Base-by-base conservation (phyloP, 208 protist species). In the Leishmania guyanensis region DNA sequence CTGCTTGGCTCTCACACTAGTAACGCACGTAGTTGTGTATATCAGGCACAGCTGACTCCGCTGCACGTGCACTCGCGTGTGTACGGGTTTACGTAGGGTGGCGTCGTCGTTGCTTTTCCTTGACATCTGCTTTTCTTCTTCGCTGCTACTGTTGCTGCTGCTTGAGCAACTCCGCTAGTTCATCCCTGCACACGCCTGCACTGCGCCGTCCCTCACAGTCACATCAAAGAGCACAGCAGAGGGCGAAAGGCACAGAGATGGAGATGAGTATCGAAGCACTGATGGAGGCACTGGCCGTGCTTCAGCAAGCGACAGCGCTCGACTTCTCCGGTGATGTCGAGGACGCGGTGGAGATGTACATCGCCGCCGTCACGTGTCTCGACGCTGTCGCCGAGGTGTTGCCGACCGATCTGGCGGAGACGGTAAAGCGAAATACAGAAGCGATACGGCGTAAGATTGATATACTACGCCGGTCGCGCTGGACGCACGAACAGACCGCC, bases 281-380 rank as follows among this genome's bases (percentile, higher is more conserved):
- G 68, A 86, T 88, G 43, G 90, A 95, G 80, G 82, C 88, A n/a
- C 86, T 97, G 53, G 83, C 87, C 2, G 78, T 95, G 26, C 88
- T 95, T 60, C 92, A 95, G 86, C 92, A 97, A 73, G 94, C 86
- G 26, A 93, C 80, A 58, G 86, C 92, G 14, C 85, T 92, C 17
- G 91, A 97, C 54, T 84, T 91, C 56, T 82, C 89, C 26, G 90
- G 88, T 53, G 83, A 94, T 16, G 80, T 80, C 17, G 86, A 91
- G n/a, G 82, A 87, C 16, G 92, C 94, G 12, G 78, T 94, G 75
- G 87, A 92, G 69, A 84, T 95, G 88, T 97, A 97, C 78, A 88
- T 76, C 64, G 79, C 88, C 17, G 92, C 89, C 39, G 82, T 84
- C 29, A 86, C 74, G n/a, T 81, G 86, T 36, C 85, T 97, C 17